Evolutionary conservation across 805 yeast species (phyloP), one percentile per base, ranked within the genome.

Genomic region (Ogataea chonburiensis): DNA sequence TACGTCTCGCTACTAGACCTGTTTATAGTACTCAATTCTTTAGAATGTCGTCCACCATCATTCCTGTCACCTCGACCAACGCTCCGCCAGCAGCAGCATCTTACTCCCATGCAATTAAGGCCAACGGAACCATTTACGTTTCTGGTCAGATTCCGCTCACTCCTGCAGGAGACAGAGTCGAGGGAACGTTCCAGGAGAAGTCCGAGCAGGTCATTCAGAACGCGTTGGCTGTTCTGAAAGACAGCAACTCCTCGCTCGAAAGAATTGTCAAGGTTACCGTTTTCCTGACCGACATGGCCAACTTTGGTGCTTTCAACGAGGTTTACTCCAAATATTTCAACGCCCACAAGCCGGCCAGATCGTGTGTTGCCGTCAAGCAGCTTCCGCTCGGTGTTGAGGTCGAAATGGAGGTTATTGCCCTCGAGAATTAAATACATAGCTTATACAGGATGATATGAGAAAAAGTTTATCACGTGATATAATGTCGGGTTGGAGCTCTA

Each of bases 21-120:
- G 22, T 25, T 32, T 21, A 18, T 23, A 40, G 23, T 17, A 47
- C 44, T 38, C 43, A 40, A 19, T 46, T 46, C 15, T 23, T 34
- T 45, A 57, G 62, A 52, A 60, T 61, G 64, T 52, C 63, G 27
- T 49, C 67, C 18, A 52, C 66, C 15, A 50, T 66, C 32, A 61
- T 66, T 27, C 65, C 71, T 38, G 66, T 86, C 41, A 70, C 73
- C 52, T 78, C 95, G 34, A 69, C 77, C 46, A 70, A 69, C 49
- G 96, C 98, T 23, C 98, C 98, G 50, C 88, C 95, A 41, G 96
- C 98, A 43, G 96, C 96, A 25, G 98, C 96, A 24, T 79, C 96
- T 10, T 91, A 91, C 65, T 86, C 96, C 18, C 98, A 93, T 66
- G 98, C 98, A 31, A 77, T 89, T 63, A 88, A 85, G 68, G 95